Conservation (phyloP, 202 grass and related monocot species). For the Musa balbisiana region DNA sequence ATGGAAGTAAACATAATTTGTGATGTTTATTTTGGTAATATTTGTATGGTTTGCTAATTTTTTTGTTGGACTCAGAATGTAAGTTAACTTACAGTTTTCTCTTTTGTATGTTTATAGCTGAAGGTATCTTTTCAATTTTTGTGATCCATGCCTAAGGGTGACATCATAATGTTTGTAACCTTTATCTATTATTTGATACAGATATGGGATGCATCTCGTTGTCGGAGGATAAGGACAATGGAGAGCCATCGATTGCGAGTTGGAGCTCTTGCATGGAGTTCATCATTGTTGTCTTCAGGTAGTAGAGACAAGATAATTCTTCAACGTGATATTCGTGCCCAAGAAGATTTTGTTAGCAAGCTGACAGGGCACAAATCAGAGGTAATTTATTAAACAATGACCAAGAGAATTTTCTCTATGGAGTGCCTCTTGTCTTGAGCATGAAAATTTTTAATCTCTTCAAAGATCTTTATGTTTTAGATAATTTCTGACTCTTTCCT, state of each 20-base stretch:
- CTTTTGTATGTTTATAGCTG: conserved; percentile 42
- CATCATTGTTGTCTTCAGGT: conserved; percentile 86
- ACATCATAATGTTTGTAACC: conserved; percentile 60
- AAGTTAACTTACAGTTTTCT: too few species aligned
- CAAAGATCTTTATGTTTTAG: neutral
- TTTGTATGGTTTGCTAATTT: neutral
- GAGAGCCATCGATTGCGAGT: conserved; percentile 85
- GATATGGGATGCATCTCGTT: conserved; percentile 86
- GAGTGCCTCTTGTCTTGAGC: neutral
- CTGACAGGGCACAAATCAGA: conserved; percentile 78
- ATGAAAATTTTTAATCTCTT: neutral
- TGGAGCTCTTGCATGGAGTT: conserved; percentile 93
- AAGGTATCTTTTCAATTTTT: conserved; percentile 41
- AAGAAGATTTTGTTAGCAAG: conserved; percentile 78
- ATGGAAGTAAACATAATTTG: neutral
- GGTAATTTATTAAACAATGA: conserved; percentile 25
- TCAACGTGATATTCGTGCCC: conserved; percentile 79
- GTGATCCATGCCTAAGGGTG: conserved; percentile 36
- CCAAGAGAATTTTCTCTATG: neutral
- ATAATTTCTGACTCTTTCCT: neutral
- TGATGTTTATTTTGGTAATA: neutral
- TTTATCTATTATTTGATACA: conserved; percentile 27
- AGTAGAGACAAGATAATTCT: conserved; percentile 84
- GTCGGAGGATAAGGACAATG: conserved; percentile 78
- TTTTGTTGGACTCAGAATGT: conserved; percentile 34